Evolutionary conservation across 2,329 filamentous ascomycete species (phyloP).

Genomic region (Ophiostoma triangulosporum): DNA sequence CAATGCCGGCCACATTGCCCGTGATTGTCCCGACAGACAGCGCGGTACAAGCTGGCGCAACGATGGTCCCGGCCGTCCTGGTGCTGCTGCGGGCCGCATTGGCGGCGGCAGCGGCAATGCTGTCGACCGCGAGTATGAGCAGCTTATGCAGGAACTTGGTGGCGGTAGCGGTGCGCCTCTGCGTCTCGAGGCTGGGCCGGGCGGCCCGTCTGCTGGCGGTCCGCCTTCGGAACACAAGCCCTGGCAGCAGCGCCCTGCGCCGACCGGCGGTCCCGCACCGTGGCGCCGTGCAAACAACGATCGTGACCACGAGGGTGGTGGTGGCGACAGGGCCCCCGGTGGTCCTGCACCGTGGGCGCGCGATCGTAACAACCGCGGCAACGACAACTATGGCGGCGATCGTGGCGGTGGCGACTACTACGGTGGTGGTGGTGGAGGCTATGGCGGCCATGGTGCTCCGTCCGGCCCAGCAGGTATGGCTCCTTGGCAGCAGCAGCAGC

Average conservation of each 20-base stretch:
- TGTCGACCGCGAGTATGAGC: conserved; percentile 90
- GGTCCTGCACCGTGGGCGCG: conserved; percentile 47
- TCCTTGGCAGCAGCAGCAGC: conserved; percentile 25
- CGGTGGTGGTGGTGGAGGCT: conserved; percentile 15
- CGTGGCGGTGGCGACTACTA: conserved; percentile 21
- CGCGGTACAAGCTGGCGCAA: conserved; percentile 88
- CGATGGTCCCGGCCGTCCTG: conserved; percentile 44
- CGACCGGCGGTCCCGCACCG: conserved; percentile 70
- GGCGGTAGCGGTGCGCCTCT: conserved; percentile 56
- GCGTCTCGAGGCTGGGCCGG: conserved; percentile 60
- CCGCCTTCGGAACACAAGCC: conserved; percentile 49
- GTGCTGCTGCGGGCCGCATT: conserved; percentile 43
- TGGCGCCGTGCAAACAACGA: conserved; percentile 51
- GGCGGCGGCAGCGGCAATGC: conserved; percentile 53
- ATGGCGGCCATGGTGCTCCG: not conserved
- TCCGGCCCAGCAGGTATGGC: conserved; percentile 44
- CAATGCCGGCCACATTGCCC: conserved; percentile 95
- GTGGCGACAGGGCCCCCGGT: conserved; percentile 23
- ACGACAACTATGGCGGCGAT: conserved; percentile 26
- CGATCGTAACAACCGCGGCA: conserved; percentile 38
- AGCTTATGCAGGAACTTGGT: conserved; percentile 95
- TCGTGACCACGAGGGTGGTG: conserved; percentile 23
- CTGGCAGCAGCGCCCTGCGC: conserved; percentile 61
- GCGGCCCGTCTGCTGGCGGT: conserved; percentile 21
- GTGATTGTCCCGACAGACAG: conserved; percentile 91